Conservation (phyloP, 2,329 filamentous ascomycete species). For the Metarhizium humberi region DNA sequence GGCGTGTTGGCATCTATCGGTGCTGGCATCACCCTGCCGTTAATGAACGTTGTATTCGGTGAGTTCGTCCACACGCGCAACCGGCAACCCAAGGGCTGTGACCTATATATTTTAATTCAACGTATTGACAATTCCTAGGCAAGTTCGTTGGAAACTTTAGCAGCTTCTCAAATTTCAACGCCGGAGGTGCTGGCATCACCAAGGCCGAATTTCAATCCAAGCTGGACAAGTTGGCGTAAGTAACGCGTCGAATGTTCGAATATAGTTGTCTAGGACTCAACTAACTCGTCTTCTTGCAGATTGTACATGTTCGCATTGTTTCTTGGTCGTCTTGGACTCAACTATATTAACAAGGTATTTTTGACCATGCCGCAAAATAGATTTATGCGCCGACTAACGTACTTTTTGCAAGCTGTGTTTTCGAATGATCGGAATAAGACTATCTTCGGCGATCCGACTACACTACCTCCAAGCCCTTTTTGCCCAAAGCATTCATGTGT, state of each 20-base stretch:
- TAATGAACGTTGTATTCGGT: constrained; percentile 53
- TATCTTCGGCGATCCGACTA: constrained; percentile 52
- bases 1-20: constrained; percentile 40
- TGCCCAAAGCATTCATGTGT: constrained; percentile 55
- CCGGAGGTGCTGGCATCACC: constrained; percentile 17
- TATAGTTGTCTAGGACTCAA: not conserved
- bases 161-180: constrained; percentile 25
- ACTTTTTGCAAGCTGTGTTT: constrained; percentile 38
- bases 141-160: constrained; percentile 40
- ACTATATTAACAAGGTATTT: constrained; percentile 48
- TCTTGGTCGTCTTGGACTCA: constrained; percentile 52
- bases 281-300: constrained; percentile 19
- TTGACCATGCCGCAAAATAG: not conserved
- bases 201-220: constrained; percentile 28
- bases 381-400: not conserved
- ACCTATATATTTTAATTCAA: not conserved
- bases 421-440: constrained; percentile 51
- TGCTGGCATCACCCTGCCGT: constrained; percentile 43
- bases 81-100: not conserved
- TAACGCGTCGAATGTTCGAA: not conserved
- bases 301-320: constrained; percentile 66
- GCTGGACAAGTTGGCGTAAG: constrained; percentile 37
- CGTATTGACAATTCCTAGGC: constrained; percentile 17
- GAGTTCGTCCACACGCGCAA: constrained; percentile 7
- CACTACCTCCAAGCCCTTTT: constrained; percentile 58